Percentiles rank a stretch among this genome's conserved stretches.
phyloP scores from a whole-genome alignment of 176 grass and related monocot species.

The Puya raimondii region DNA sequence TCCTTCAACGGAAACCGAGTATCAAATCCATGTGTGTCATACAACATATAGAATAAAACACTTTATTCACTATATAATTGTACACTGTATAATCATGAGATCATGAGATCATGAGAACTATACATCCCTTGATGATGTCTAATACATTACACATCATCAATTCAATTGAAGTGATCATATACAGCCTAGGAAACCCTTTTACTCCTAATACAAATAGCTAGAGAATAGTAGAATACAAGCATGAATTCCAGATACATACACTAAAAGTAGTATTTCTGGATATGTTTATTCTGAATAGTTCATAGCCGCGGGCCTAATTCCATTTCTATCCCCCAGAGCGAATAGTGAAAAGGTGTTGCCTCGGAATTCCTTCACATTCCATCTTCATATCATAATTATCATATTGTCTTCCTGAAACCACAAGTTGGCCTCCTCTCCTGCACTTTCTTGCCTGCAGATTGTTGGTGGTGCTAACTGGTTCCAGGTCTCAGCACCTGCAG shows the following conservation, averaged over 20 bases:
- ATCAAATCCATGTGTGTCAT: no score
- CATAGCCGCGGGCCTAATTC: neutral
- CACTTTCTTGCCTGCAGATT: conserved; percentile 84
- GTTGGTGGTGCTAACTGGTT: conserved; percentile 21
- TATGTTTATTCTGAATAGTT: neutral
- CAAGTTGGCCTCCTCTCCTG: conserved; percentile 53
- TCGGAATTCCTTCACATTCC: neutral
- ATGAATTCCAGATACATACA: neutral
- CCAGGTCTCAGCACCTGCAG: conserved; percentile 40
- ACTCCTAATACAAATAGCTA: neutral
- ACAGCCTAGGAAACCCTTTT: neutral
- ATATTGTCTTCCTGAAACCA: conserved; percentile 50
- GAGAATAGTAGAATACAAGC: neutral
- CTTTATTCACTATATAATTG: no score
- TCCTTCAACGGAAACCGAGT: no score
- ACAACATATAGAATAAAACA: no score
- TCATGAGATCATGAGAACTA: no score
- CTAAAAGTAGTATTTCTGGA: neutral
- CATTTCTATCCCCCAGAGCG: neutral
- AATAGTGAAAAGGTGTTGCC: neutral
- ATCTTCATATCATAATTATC: conserved; percentile 24
- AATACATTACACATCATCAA: no score
- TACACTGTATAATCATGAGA: no score
- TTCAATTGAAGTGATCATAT: no score
- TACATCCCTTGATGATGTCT: no score